These are phyloP conservation scores for Candida rishiriensis DNA, from an alignment of 805 yeast species.

Conservation along the genomic window DNA sequence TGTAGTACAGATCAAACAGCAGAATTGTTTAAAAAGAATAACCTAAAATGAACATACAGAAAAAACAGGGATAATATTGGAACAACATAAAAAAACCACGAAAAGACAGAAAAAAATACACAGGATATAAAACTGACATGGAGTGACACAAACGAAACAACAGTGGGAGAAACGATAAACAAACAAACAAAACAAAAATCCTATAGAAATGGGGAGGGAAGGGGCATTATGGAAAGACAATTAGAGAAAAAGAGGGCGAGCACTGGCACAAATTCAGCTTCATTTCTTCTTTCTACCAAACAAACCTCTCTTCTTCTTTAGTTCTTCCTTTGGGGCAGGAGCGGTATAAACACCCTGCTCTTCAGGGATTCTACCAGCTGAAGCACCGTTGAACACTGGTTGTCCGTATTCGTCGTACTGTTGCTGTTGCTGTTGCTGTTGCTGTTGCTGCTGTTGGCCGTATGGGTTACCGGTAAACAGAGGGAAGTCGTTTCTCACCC, in stretches of 20 bases:
- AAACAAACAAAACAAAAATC: neutral
- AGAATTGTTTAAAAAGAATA: no score
- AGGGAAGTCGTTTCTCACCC: conserved; percentile 76
- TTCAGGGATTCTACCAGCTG: neutral
- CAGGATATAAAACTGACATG: neutral
- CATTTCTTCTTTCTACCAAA: conserved; percentile 57
- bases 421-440: no score
- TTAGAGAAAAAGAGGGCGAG: neutral
- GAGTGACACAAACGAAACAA: neutral
- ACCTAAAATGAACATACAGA: no score
- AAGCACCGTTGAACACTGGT: conserved; percentile 31
- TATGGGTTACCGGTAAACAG: conserved; percentile 40
- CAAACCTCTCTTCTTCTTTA: conserved; percentile 74
- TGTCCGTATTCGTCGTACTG: conserved; percentile 33
- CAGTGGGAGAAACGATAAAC: neutral
- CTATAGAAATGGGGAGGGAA: neutral
- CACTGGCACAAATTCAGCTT: neutral
- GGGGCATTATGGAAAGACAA: no score
- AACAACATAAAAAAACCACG: neutral
- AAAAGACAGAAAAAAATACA: neutral
- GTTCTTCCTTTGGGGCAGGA: conserved; percentile 40
- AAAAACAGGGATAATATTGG: no score
- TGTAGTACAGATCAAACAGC: no score
- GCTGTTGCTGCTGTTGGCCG: conserved; percentile 20
- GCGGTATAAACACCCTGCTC: conserved; percentile 44